Base-by-base conservation (phyloP, 306 rosid genomes). In the Cucumis sativus region DNA sequence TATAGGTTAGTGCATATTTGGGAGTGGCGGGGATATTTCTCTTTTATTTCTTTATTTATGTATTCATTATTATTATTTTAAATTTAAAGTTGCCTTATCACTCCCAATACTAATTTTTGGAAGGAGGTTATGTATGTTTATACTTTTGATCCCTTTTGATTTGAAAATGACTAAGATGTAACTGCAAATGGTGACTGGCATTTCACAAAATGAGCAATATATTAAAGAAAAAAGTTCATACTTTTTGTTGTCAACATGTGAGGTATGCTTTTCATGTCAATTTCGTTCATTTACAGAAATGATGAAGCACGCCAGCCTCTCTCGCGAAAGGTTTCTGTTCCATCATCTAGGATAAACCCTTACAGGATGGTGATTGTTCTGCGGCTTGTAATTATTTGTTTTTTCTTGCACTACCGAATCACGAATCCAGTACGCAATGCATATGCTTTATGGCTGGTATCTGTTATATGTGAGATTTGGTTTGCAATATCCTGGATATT, bases 401-500 rank as follows among this genome's bases (percentile, higher is more conserved):
- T 95, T 71, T 95, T 95, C 89, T 84, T 95, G 97, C 97, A 95
- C 67, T 95, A 95, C 62, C 96, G 98, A 54, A 70, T 95, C 74
- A 95, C 97, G 30, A 92, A 95, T 85, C 98, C 97, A n/a, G 98
- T 95, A 74, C 85, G 78, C 74, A 90, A 95, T 88, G 98, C 98
- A 60, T 92, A 71, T 75, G 86, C 92, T 16, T 80, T 95, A 79
- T 95, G 98, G 98, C 74, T 95, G 72, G 79, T 92, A 80, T 95
- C 97, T 4, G 98, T 95, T 80, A 92, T 95, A 72, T 95, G 98
- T 83, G 98, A 95, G 91, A 89, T 95, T 80, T 95, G 98, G 98
- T 95, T 95, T 72, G 97, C 98, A 51, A 80, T 95, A 0, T 95
- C 98, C 59, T 95, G 98, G 98, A 92, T 95, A 77, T 85, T 95